Base-by-base conservation (phyloP, 345 rosid species). In the Xanthoceras sorbifolium region DNA sequence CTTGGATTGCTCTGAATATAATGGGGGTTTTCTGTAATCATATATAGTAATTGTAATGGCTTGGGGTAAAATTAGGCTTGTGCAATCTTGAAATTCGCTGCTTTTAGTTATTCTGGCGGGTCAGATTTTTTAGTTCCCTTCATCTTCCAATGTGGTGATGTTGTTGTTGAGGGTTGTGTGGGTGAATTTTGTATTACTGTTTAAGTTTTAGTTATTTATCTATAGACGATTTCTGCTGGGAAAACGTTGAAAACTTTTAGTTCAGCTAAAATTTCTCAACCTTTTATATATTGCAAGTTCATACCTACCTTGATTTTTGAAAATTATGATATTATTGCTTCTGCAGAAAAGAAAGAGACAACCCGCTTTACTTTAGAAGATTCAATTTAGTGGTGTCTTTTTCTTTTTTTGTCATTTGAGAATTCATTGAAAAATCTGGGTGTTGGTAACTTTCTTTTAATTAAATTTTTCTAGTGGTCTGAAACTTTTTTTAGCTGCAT, bases 251-350 rank as follows among this genome's bases (percentile, higher is more conserved):
- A 52, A 59, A 40, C 23, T 40, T 72, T 59, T 72, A 71, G 32
- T 55, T 71, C 31, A 14, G 8, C 23, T 23, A 25, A 64, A 64
- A 60, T 38, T 38, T 57, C 20, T 12, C 23, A 10, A 15, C 50
- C 1, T 55, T 22, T 38, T 25, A 17, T 25, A 4, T 59, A 25
- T 9, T 17, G 23, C 15, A 22, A 15, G 15, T 72, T 59, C 3
- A 17, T 60, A 18, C 23, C 44, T n/a, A 15, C 76, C 76, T 25
- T 72, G 20, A 72, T 42, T 23, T 40, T 59, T 22, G 17, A 60
- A 42, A 42, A 18, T 26, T 31, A 28, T 72, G 40, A 72, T 25
- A 25, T 40, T 54, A 28, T 26, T 72, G 50, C 64, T 71, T 62
- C 34, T 54, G 10, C 8, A 22, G n/a, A 34, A 3, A 22, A 15